A percentile compares a stretch with the other conserved stretches of the same genome.
Conservation (phyloP, 305 asterid species). For the Fraxinus sp. region DNA sequence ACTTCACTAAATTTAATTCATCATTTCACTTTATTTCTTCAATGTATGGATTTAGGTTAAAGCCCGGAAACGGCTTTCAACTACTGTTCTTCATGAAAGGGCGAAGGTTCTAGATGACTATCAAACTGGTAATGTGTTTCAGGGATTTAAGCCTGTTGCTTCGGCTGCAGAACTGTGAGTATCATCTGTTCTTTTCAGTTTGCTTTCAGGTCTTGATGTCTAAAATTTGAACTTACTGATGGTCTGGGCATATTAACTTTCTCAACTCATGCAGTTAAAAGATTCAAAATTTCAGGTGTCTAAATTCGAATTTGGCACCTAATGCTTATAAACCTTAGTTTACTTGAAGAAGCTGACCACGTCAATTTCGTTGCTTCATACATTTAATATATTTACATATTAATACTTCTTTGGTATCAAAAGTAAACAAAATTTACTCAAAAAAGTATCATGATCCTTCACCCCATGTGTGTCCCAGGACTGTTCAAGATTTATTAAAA, state of each 20-base stretch:
- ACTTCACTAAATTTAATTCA: slow-evolving; percentile 16
- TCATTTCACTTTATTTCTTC: slow-evolving; percentile 17
- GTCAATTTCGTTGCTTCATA: neutral
- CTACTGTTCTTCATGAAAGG: slow-evolving; percentile 67
- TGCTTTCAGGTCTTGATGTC: slow-evolving; percentile 22
- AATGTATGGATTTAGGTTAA: slow-evolving; percentile 40
- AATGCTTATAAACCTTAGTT: slow-evolving; percentile 11
- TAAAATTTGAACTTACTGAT: neutral
- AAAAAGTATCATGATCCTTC: neutral
- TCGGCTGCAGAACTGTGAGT: slow-evolving; percentile 55
- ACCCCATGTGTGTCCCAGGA: neutral
- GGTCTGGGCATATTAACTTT: neutral
- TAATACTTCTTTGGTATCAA: neutral
- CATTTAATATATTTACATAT: neutral
- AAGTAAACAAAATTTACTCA: neutral
- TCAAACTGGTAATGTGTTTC: slow-evolving; percentile 59
- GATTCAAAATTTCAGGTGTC: neutral
- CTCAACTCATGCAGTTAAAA: neutral
- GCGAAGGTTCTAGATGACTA: slow-evolving; percentile 61
- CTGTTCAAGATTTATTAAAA: neutral
- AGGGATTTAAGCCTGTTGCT: slow-evolving; percentile 73
- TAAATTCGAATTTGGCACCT: neutral
- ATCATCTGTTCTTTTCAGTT: slow-evolving; percentile 19
- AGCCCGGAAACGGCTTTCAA: slow-evolving; percentile 50
- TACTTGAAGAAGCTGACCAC: neutral